Evolutionary conservation across 2,329 filamentous ascomycete species (phyloP).

Genomic region (Epichloe coenophiala): DNA sequence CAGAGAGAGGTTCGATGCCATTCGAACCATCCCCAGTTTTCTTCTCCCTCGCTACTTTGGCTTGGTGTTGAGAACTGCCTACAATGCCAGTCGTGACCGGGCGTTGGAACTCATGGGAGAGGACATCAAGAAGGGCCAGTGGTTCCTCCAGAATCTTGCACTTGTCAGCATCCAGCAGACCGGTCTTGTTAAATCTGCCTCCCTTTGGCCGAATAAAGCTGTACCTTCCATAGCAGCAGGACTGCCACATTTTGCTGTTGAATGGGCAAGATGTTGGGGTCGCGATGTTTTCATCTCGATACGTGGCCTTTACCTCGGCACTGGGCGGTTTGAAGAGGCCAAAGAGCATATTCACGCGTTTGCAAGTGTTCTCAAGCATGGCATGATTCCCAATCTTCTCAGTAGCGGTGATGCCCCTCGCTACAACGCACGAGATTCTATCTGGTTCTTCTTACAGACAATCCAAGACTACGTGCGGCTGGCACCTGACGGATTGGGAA

Average conservation of each 20-base stretch:
- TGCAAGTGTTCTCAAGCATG: constrained; percentile 91
- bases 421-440: constrained; percentile 91
- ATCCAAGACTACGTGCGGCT: constrained; percentile 86
- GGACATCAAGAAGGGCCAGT: constrained; percentile 67
- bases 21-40: constrained; percentile 76
- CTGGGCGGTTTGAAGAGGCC: constrained; percentile 75
- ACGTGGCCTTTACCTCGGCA: constrained; percentile 81
- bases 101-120: constrained; percentile 66
- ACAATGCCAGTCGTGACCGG: constrained; percentile 68
- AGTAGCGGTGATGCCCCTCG: constrained; percentile 73
- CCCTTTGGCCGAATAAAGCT: constrained; percentile 70
- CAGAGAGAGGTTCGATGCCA: constrained; percentile 69
- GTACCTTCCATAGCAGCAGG: constrained; percentile 86
- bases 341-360: constrained; percentile 92
- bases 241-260: constrained; percentile 81
- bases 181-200: constrained; percentile 78
- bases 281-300: constrained; percentile 94
- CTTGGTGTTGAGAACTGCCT: constrained; percentile 74
- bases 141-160: constrained; percentile 75
- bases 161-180: constrained; percentile 90
- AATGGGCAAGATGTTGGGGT: constrained; percentile 96
- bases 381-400: constrained; percentile 92
- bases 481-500: constrained; percentile 58
- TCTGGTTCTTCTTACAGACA: constrained; percentile 96
- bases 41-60: constrained; percentile 88